These are phyloP conservation scores for Aspergillus saccharolyticus DNA, from an alignment of 495 filamentous ascomycete species.

Conservation along the genomic window DNA sequence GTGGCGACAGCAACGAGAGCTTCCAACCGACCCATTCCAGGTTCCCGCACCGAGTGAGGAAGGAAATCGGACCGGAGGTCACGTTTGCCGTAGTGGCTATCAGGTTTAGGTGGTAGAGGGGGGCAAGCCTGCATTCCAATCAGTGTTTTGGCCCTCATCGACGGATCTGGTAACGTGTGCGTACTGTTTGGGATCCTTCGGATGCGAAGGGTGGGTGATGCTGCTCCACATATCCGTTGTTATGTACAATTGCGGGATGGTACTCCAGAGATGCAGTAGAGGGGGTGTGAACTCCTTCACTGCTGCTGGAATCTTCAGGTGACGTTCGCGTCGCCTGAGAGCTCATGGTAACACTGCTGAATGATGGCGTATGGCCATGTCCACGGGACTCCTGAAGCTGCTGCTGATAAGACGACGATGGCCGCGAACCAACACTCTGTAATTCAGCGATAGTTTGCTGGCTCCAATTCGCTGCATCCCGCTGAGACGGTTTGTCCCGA, in stretches of 20 bases:
- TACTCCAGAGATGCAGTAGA: constrained; percentile 57
- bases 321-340: constrained; percentile 51
- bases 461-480: constrained; percentile 51
- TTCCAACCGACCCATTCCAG: constrained; percentile 67
- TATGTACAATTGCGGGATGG: constrained; percentile 60
- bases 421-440: constrained; percentile 38
- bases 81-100: constrained; percentile 32
- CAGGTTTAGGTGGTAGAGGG: constrained; percentile 30
- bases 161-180: constrained; percentile 29
- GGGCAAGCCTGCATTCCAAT: constrained; percentile 41
- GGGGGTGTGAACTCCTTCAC: constrained; percentile 63
- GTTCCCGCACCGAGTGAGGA: constrained; percentile 26
- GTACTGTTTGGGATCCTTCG: constrained; percentile 41
- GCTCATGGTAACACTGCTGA: constrained; percentile 16
- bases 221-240: constrained; percentile 57
- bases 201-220: constrained; percentile 40
- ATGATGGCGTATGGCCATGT: constrained; percentile 24
- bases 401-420: constrained; percentile 41
- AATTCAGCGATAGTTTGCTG: constrained; percentile 46
- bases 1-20: constrained; percentile 87
- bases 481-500: constrained; percentile 43
- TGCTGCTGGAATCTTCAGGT: constrained; percentile 68
- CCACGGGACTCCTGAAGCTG: constrained; percentile 29
- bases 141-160: constrained; percentile 32
- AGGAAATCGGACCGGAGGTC: constrained; percentile 31